Conservation (phyloP, 306 rosid genomes). For the Inga oerstediana region DNA sequence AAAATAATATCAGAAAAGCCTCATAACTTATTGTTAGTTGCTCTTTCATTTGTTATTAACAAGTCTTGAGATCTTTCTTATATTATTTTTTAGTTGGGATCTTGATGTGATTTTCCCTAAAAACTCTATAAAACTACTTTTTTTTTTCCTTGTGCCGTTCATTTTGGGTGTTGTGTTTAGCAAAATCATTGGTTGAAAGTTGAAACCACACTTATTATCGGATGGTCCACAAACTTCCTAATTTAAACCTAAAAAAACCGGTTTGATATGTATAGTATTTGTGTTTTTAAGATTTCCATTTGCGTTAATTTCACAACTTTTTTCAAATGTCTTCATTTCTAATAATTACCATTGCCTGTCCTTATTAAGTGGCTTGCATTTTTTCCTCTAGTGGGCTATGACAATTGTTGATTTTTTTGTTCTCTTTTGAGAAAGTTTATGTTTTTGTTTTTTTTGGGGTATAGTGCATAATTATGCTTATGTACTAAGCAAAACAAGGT, state of each 20-base stretch:
- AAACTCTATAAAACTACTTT: background rate
- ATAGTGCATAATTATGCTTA: constrained; percentile 49
- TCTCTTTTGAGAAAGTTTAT: constrained; percentile 17
- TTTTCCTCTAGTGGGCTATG: constrained; percentile 12
- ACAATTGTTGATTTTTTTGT: constrained; percentile 26
- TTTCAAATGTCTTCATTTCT: constrained; percentile 27
- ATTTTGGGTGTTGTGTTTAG: too few relatives aligned
- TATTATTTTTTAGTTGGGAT: too few relatives aligned
- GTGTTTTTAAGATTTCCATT: constrained; percentile 2
- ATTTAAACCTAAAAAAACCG: constrained; percentile 17
- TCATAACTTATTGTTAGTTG: too few relatives aligned
- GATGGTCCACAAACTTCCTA: constrained; percentile 47
- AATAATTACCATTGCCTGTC: constrained; percentile 47
- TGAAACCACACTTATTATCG: constrained; percentile 31
- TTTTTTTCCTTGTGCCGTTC: constrained; percentile 13
- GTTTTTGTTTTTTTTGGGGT: background rate
- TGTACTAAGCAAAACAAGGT: constrained; percentile 36
- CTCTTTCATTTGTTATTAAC: too few relatives aligned
- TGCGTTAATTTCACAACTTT: background rate
- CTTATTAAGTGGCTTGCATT: constrained; percentile 41
- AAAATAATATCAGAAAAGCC: too few relatives aligned
- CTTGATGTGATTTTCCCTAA: too few relatives aligned
- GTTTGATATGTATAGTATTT: background rate
- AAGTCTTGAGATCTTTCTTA: too few relatives aligned
- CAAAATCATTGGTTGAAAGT: constrained; percentile 50